phyloP scores from a whole-genome alignment of 352 stramenopile genomes.

The Globisporangium heterothallicum region DNA sequence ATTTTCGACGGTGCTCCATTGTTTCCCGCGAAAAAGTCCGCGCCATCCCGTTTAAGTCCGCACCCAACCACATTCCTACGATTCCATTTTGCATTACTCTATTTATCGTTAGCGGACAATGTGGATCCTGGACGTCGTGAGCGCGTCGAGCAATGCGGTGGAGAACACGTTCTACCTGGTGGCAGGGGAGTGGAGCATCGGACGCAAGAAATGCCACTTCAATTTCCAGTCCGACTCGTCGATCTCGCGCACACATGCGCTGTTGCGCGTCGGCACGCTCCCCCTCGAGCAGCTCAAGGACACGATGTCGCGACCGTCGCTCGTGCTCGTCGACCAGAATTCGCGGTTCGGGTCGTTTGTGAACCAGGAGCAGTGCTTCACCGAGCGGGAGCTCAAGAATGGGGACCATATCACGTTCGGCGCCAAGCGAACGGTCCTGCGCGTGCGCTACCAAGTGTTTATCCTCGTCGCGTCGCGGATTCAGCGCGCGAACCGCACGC shows the following conservation, averaged over 20 bases:
- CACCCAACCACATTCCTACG: too few species aligned
- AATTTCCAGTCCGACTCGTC: conserved; percentile 79
- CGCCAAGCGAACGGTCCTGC: conserved; percentile 74
- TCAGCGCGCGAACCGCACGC: conserved; percentile 41
- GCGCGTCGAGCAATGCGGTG: conserved; percentile 23
- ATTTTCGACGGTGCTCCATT: too few species aligned
- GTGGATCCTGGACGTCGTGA: conserved; percentile 78
- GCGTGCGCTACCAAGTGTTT: conserved; percentile 77
- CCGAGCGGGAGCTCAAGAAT: conserved; percentile 40
- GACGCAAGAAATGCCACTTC: conserved; percentile 80
- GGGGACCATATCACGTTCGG: conserved; percentile 81
- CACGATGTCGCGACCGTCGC: conserved; percentile 43
- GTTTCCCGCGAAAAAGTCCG: too few species aligned
- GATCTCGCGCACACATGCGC: conserved; percentile 75
- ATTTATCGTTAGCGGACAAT: too few species aligned
- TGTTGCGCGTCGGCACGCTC: conserved; percentile 69
- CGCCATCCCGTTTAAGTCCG: too few species aligned
- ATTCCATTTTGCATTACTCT: too few species aligned
- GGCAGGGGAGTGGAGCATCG: conserved; percentile 79
- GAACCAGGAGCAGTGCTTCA: conserved; percentile 65
- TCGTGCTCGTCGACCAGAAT: conserved; percentile 73
- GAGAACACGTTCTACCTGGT: conserved; percentile 76
- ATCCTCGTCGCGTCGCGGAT: conserved; percentile 77
- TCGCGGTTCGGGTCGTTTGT: conserved; percentile 87
- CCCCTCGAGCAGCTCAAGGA: conserved; percentile 50